Conservation (phyloP, 83 land plant genomes). For the Picea mariana region DNA sequence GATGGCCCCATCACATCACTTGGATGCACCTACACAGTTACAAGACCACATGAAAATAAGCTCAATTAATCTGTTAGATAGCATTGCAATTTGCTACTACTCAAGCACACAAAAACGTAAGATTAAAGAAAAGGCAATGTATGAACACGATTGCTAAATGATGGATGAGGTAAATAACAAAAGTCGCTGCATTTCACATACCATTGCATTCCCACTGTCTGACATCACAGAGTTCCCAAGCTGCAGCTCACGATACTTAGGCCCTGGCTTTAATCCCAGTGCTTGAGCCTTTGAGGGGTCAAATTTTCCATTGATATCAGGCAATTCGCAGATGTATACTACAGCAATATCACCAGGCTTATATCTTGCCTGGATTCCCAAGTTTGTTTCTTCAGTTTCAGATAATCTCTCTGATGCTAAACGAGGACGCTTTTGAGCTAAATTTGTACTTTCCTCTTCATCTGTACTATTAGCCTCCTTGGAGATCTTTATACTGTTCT, state of each 20-base stretch:
- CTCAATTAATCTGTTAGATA: neutral
- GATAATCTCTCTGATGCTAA: slow-evolving; percentile 5
- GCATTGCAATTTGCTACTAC: neutral
- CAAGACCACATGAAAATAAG: slow-evolving; percentile 5
- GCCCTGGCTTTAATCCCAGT: slow-evolving; percentile 80
- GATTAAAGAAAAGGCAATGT: slow-evolving; percentile 10
- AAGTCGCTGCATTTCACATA: slow-evolving; percentile 18
- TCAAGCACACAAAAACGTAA: slow-evolving; percentile 8
- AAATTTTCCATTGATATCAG: slow-evolving; percentile 93
- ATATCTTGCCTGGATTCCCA: slow-evolving; percentile 13
- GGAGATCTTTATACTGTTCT: neutral
- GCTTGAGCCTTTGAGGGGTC: slow-evolving; percentile 84
- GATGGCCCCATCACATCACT: slow-evolving; percentile 93
- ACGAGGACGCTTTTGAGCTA: slow-evolving; percentile 16
- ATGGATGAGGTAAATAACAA: neutral
- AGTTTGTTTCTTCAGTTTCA: neutral
- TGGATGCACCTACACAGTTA: slow-evolving; percentile 75
- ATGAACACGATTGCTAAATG: slow-evolving; percentile 2
- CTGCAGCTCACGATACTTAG: slow-evolving; percentile 85
- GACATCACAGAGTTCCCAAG: slow-evolving; percentile 81
- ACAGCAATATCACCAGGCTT: slow-evolving; percentile 82
- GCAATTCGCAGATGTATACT: slow-evolving; percentile 89
- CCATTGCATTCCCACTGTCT: slow-evolving; percentile 64
- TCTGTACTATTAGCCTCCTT: neutral
- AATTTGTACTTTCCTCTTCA: neutral